Evolutionary conservation across 148 eudicot genomes (phyloP).

Genomic region (Heliamphora exappendiculata): DNA sequence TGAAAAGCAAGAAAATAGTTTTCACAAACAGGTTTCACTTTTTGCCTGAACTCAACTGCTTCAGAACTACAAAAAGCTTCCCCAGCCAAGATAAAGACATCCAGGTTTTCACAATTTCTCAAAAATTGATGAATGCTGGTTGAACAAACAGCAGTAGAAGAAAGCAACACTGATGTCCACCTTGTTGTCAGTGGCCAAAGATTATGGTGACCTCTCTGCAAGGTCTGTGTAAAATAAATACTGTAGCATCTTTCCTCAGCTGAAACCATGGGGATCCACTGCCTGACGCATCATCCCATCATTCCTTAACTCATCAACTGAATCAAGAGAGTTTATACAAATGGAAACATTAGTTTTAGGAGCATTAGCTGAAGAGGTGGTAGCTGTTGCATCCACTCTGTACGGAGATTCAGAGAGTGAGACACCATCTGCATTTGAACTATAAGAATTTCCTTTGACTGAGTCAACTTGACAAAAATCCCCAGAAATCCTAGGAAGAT

Average conservation of each 20-base stretch:
- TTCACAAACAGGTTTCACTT: constrained; percentile 73
- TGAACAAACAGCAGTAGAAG: constrained; percentile 80
- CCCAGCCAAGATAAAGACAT: constrained; percentile 71
- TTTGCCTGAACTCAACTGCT: constrained; percentile 76
- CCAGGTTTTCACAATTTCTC: constrained; percentile 81
- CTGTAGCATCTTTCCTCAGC: constrained; percentile 78
- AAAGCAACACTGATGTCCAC: constrained; percentile 76
- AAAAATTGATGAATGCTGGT: constrained; percentile 92
- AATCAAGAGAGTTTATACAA: constrained; percentile 18
- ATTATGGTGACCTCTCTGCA: constrained; percentile 76
- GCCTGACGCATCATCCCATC: constrained; percentile 49
- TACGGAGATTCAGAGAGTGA: constrained; percentile 29
- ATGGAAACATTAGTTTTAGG: constrained; percentile 31
- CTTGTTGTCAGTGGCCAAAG: constrained; percentile 91
- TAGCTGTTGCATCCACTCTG: constrained; percentile 22
- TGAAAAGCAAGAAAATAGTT: constrained; percentile 72
- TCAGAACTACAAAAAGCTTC: constrained; percentile 86
- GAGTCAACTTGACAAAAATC: constrained; percentile 25
- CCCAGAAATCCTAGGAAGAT: constrained; percentile 19
- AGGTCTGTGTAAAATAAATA: constrained; percentile 69
- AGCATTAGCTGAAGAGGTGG: constrained; percentile 26
- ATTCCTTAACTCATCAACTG: constrained; percentile 37
- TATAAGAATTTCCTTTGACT: constrained; percentile 19
- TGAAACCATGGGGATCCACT: constrained; percentile 91
- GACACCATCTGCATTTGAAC: constrained; percentile 25